Base-by-base conservation (phyloP, 2,329 filamentous ascomycete species). In the Talaromyces sp. region DNA sequence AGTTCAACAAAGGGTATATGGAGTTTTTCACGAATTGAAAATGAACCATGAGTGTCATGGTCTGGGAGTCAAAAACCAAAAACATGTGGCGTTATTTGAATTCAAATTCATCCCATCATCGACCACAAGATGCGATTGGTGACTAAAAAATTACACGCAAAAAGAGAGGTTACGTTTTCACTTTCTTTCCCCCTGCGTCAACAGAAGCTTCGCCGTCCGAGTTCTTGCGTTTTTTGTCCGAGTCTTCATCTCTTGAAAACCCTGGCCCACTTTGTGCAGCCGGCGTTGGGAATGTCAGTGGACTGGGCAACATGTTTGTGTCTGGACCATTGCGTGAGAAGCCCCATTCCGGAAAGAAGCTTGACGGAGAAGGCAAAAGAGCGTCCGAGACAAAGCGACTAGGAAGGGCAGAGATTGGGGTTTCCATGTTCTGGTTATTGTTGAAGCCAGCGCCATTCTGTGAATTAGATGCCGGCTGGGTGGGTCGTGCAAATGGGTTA, bases 331-430 rank as follows among this genome's bases (percentile, higher is more conserved):
- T 86, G 71, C 73, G 67, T 27, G 83, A 81, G 73, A 90, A 92
- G 65, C 89, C 88, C 92, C 92, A 97, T 64, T 96, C 92, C 0
- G 89, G 87, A 69, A 96, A 97, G 77, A 97, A 97, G 65, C 87
- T 91, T 64, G 89, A 95, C 0, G 94, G 94, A 59, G 91, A 96
- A 0, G 94, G 92, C 17, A 97, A 81, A 58, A 97, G 86, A 38
- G 92, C 91, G 65, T 90, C 91, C 61, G 88, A 89, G 67, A 97
- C 88, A 74, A 97, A 97, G 46, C 93, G 86, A 56, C 91, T 96
- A 0, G 94, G 94, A 11, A 99, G 80, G 3, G 93, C 92, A 1
- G 92, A 97, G n/a, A 95, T 92, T 0, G 94, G 94, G 0, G 94
- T 94, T 70, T 94, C 78, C 52, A 78, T 77, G 57, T 76, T 76